Evolutionary conservation across 1,284 basidiomycete species (phyloP).

Genomic region (Puccinia coronata): DNA sequence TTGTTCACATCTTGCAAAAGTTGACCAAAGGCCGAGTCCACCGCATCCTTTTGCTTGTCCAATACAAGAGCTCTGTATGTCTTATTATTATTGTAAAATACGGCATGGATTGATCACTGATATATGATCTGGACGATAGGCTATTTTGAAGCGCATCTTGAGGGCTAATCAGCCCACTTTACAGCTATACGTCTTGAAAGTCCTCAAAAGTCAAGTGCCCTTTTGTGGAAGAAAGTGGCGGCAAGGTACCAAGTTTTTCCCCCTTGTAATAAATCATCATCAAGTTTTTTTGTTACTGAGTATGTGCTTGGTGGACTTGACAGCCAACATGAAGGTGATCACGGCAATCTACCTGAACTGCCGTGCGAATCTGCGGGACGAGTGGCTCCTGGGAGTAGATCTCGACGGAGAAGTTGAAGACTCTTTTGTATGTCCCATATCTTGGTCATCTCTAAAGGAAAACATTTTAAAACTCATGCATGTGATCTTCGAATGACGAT

Average conservation of each 20-base stretch:
- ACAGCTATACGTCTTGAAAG: slow-evolving; percentile 92
- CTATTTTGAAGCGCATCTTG: slow-evolving; percentile 89
- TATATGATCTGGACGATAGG: slow-evolving; percentile 56
- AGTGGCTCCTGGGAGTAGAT: slow-evolving; percentile 93
- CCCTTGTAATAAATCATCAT: not conserved
- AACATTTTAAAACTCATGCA: not conserved
- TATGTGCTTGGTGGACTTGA: not conserved
- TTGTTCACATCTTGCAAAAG: slow-evolving; percentile 97
- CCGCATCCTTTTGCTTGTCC: slow-evolving; percentile 90
- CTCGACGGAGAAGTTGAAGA: slow-evolving; percentile 81
- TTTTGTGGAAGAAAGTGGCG: slow-evolving; percentile 98
- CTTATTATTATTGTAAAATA: not conserved
- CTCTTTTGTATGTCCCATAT: slow-evolving; percentile 55
- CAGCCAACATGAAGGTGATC: slow-evolving; percentile 93
- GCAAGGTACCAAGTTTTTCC: slow-evolving; percentile 67
- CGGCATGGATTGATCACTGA: not conserved
- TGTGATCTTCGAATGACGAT: not conserved
- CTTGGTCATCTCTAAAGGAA: not conserved
- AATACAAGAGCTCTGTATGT: slow-evolving; percentile 83
- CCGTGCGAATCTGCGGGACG: slow-evolving; percentile 90
- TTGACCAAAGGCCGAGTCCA: slow-evolving; percentile 91
- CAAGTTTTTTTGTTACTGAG: not conserved
- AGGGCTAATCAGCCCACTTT: slow-evolving; percentile 90
- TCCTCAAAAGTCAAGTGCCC: slow-evolving; percentile 98
- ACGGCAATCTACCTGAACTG: slow-evolving; percentile 98